Evolutionary conservation across 116 monocot species (phyloP).

Genomic region (Phalaenopsis hybrid): DNA sequence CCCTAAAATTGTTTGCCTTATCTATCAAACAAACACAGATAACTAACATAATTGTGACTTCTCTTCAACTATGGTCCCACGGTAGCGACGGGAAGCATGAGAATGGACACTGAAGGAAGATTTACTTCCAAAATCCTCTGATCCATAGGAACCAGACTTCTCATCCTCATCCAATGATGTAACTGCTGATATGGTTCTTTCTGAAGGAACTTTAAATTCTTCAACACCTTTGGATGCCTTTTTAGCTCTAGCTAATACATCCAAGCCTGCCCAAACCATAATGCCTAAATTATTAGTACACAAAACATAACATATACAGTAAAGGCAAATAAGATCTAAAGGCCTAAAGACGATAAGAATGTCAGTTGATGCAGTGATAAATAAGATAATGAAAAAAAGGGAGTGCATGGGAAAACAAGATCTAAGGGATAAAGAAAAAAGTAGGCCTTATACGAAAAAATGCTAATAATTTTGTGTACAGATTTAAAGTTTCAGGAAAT

Average conservation of each 20-base stretch:
- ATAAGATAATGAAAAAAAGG: background rate
- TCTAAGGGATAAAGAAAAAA: background rate
- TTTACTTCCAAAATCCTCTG: constrained; percentile 18
- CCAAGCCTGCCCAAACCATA: constrained; percentile 42
- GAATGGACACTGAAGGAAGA: constrained; percentile 5
- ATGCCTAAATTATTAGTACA: background rate
- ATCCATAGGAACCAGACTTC: constrained; percentile 8
- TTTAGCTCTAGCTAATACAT: constrained; percentile 57
- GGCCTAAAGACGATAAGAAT: background rate
- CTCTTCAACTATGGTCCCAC: constrained; percentile 36
- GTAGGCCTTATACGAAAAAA: too few relatives aligned
- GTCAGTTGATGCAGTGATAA: background rate
- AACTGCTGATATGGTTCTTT: constrained; percentile 20
- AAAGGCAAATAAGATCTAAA: background rate
- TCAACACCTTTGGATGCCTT: constrained; percentile 25
- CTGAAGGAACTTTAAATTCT: constrained; percentile 44
- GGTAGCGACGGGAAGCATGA: constrained; percentile 48
- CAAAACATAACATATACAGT: background rate
- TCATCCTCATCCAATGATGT: constrained; percentile 57
- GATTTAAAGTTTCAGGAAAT: too few relatives aligned
- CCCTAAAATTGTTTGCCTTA: background rate
- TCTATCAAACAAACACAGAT: background rate
- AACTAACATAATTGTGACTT: constrained; percentile 30
- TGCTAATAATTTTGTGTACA: too few relatives aligned
- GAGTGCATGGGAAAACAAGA: too few relatives aligned